Conservation (phyloP, 345 rosid species). For the Murraya koenigii region DNA sequence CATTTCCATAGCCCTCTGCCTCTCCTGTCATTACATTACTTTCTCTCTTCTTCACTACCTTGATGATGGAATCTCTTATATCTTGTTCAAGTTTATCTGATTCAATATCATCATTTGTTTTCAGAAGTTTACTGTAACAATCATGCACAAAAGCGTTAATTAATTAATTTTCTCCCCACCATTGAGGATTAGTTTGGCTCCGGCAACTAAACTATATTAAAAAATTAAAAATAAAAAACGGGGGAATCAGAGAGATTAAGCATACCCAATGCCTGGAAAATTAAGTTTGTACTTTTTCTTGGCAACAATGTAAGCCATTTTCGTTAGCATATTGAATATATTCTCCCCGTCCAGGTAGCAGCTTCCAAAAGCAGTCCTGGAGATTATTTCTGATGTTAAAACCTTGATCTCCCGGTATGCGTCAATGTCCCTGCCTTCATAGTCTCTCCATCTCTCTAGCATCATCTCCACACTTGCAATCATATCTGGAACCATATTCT, state of each 20-base stretch:
- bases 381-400: slow-evolving; percentile 33
- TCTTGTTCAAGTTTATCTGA: slow-evolving; percentile 11
- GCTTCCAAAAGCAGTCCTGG: slow-evolving; percentile 53
- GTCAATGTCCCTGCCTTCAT: slow-evolving; percentile 37
- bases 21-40: background rate
- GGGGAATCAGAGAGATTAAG: too few relatives aligned
- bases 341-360: slow-evolving; percentile 40
- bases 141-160: too few relatives aligned
- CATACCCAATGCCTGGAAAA: slow-evolving; percentile 32
- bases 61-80: slow-evolving; percentile 12
- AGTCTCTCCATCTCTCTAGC: slow-evolving; percentile 41
- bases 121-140: slow-evolving; percentile 22
- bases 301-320: slow-evolving; percentile 8
- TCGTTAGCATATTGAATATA: slow-evolving; percentile 35
- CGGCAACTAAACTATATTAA: background rate
- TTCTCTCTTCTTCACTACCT: slow-evolving; percentile 30
- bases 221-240: background rate
- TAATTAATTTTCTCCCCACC: too few relatives aligned
- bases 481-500: slow-evolving; percentile 39
- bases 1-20: slow-evolving; percentile 19
- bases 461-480: slow-evolving; percentile 35
- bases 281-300: slow-evolving; percentile 15
- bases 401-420: slow-evolving; percentile 35
- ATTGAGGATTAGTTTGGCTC: too few relatives aligned
- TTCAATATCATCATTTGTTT: slow-evolving; percentile 15